Evolutionary conservation across 202 grass and related monocot genomes (phyloP).

Genomic region (Bolboschoenoplectus hybrid): DNA sequence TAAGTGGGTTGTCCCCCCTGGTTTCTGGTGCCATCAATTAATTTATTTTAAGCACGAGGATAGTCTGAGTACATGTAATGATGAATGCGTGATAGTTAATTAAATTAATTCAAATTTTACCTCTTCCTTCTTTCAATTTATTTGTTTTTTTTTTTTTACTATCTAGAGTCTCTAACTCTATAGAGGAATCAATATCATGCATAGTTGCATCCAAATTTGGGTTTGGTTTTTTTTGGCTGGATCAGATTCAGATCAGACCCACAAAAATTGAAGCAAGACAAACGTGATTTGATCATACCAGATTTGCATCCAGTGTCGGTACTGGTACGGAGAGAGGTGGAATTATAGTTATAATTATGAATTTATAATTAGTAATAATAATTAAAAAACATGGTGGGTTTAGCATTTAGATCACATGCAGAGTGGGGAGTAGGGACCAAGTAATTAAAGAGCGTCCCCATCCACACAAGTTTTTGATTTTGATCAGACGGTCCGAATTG

Average conservation of each 20-base stretch:
- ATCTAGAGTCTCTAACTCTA: too few relatives aligned
- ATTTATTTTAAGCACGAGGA: neutral
- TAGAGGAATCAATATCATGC: too few relatives aligned
- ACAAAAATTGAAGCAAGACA: neutral
- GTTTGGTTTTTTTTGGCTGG: neutral
- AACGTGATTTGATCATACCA: neutral
- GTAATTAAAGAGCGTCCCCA: neutral
- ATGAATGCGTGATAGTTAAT: constrained; percentile 19
- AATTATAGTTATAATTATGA: neutral
- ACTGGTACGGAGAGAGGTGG: neutral
- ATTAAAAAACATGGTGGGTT: neutral
- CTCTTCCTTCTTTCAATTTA: neutral
- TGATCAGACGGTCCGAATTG: constrained; percentile 8
- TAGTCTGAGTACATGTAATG: neutral
- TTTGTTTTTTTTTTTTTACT: too few relatives aligned
- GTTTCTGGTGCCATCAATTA: constrained; percentile 18
- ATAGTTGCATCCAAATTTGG: neutral
- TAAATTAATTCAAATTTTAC: neutral
- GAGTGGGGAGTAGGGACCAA: neutral
- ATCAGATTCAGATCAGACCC: neutral
- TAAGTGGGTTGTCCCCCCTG: neutral
- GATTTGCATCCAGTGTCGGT: neutral
- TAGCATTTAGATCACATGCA: neutral
- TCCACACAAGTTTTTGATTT: neutral
- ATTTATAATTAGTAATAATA: neutral